phyloP scores from a whole-genome alignment of 192 early-diverging fungal genomes.

The Kappamyces sp. region DNA sequence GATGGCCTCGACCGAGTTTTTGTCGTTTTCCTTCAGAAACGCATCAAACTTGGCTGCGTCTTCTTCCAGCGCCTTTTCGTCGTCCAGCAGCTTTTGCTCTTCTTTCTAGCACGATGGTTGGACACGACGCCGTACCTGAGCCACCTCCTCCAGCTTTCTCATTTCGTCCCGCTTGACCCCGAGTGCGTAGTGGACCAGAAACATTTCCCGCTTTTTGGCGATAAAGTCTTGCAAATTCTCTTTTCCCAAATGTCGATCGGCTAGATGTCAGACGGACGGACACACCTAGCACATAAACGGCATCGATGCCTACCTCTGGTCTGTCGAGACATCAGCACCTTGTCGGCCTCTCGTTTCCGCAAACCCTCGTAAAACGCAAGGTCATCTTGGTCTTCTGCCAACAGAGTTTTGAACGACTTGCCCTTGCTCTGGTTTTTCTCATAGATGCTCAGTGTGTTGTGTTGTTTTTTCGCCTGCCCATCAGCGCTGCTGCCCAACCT shows the following conservation, averaged over 20 bases:
- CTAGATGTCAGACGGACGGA: constrained; percentile 12
- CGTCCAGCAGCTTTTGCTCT: constrained; percentile 56
- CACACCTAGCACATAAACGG: not conserved
- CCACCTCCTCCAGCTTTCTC: constrained; percentile 53
- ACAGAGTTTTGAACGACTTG: constrained; percentile 49
- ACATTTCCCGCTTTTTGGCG: constrained; percentile 57
- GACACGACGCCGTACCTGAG: constrained; percentile 30
- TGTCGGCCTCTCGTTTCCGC: constrained; percentile 44
- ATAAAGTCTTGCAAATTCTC: constrained; percentile 56
- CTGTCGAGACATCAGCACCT: constrained; percentile 42
- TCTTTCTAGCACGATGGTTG: constrained; percentile 29
- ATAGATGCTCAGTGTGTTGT: constrained; percentile 40
- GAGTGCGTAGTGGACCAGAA: constrained; percentile 53
- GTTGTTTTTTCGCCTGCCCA: constrained; percentile 33
- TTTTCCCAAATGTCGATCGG: constrained; percentile 48
- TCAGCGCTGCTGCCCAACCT: constrained; percentile 18
- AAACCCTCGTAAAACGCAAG: constrained; percentile 42
- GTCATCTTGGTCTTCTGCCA: constrained; percentile 52
- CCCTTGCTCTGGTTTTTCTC: constrained; percentile 41
- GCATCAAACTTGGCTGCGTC: constrained; percentile 58
- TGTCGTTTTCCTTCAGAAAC: constrained; percentile 57
- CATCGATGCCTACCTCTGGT: constrained; percentile 31
- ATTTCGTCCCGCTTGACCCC: constrained; percentile 56
- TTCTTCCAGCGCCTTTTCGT: constrained; percentile 56
- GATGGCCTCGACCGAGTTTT: constrained; percentile 57